Evolutionary conservation across 169 alveolate species (phyloP), one percentile per base, ranked within the genome.

Genomic region (Plasmodium reichenowi): DNA sequence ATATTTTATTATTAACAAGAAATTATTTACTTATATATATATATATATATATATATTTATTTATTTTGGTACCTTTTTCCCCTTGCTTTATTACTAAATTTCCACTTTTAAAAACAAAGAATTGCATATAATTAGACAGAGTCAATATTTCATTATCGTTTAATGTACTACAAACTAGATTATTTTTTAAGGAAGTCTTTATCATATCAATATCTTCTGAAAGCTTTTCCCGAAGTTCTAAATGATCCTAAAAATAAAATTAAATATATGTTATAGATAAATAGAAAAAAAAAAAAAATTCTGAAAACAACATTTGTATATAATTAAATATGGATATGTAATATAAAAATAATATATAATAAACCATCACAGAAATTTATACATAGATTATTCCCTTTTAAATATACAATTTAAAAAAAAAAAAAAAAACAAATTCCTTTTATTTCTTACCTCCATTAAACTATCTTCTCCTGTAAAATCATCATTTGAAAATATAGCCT

Each of bases 81-180:
- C 98, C 98, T 75, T 97, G 98, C 38, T 89, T 88, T 50, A 94
- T 93, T 22, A 96, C 98, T 43, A 93, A 67, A 67, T 97, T 95
- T n/a, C 97, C 98, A 52, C 63, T 59, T 52, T 94, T 93, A 75
- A 95, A 95, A 50, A 92, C 96, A 78, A 92, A 97, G 73, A 92
- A 96, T 38, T 96, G 96, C 97, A 97, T 96, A 45, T 97, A 94
- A 26, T 94, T 93, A 45, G 96, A 95, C 78, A 97, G 92, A n/a
- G 98, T 96, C 22, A 93, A 90, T 48, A 97, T 91, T 78, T 97
- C 98, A 50, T 93, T 91, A 20, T 95, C 98, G 73, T 97, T 97
- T 70, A 97, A 75, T 7, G 97, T 88, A 10, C 95, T 89, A 50
- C 97, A 96, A 4, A 96, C 97, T 1, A 97, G 75, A 74, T 97